phyloP scores from a whole-genome alignment of 371 early-diverging fungal species.

The Mortierella polycephala region DNA sequence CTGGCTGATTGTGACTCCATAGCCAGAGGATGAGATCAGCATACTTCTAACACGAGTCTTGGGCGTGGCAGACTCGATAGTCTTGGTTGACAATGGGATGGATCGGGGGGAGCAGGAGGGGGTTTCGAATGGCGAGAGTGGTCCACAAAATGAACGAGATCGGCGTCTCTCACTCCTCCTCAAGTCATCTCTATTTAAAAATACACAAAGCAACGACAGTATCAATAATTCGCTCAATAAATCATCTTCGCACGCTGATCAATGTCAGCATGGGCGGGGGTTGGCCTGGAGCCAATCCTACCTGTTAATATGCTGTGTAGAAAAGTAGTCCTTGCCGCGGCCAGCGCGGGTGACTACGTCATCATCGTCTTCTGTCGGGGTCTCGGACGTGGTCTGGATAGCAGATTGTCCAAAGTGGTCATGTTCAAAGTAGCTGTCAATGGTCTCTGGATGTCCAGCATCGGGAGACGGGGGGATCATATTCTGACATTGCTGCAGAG shows the following conservation, averaged over 20 bases:
- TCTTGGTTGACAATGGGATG: not conserved
- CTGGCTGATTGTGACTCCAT: conserved; percentile 12
- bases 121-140: conserved; percentile 9
- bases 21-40: conserved; percentile 5
- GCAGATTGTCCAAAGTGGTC: conserved; percentile 2
- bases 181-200: conserved; percentile 8
- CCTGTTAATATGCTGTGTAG: not conserved
- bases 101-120: conserved; percentile 10
- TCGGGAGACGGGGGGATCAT: conserved; percentile 16
- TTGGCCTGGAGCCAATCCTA: too few relatives aligned
- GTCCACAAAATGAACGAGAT: conserved; percentile 4
- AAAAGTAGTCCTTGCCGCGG: not conserved
- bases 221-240: too few relatives aligned
- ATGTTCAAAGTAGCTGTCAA: conserved; percentile 21
- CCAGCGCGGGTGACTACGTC: not conserved
- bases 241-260: too few relatives aligned
- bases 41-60: not conserved
- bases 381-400: conserved; percentile 21
- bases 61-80: not conserved
- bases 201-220: not conserved
- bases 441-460: conserved; percentile 23
- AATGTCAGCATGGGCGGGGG: too few relatives aligned
- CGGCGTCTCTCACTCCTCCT: conserved; percentile 21
- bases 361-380: not conserved
- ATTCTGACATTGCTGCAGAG: not conserved